Conservation (phyloP, 257 asterid genomes). For the Salvia rosmarinus region DNA sequence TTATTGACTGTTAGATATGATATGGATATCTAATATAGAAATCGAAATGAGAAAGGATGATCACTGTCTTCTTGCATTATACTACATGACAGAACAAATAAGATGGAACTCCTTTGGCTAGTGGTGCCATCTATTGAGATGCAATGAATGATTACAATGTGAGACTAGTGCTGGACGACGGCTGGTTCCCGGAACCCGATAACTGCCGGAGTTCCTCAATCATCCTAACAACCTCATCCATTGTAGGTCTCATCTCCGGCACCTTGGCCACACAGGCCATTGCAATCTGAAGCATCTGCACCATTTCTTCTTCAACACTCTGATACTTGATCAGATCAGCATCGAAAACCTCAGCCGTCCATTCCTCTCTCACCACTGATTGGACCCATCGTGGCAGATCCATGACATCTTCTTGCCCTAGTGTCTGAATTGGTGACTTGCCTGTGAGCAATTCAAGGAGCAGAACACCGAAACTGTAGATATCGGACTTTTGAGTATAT, state of each 20-base stretch:
- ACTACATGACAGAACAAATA: constrained; percentile 12
- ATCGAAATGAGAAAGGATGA: constrained; percentile 13
- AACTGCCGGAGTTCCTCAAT: constrained; percentile 53
- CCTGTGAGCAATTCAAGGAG: constrained; percentile 77
- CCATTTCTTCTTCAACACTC: constrained; percentile 68
- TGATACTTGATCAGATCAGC: constrained; percentile 48
- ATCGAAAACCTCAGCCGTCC: constrained; percentile 85
- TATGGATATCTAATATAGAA: constrained; percentile 24
- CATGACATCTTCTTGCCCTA: constrained; percentile 54
- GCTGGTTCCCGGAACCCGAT: constrained; percentile 45
- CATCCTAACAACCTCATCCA: constrained; percentile 64
- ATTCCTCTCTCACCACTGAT: constrained; percentile 72
- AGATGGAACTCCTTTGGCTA: neutral
- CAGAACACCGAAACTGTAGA: constrained; percentile 71
- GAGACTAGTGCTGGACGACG: constrained; percentile 51
- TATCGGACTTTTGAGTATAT: constrained; percentile 61
- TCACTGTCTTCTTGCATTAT: constrained; percentile 8
- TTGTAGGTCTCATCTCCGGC: constrained; percentile 64
- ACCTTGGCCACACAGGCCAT: constrained; percentile 59
- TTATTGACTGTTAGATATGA: constrained; percentile 6
- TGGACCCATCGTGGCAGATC: constrained; percentile 78
- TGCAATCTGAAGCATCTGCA: constrained; percentile 78
- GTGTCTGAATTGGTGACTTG: constrained; percentile 54
- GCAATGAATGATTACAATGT: constrained; percentile 15
- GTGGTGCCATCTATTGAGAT: too few species aligned